These are phyloP conservation scores for Trichosporon sp. DNA, from an alignment of 1,284 basidiomycete species.

Conservation along the genomic window DNA sequence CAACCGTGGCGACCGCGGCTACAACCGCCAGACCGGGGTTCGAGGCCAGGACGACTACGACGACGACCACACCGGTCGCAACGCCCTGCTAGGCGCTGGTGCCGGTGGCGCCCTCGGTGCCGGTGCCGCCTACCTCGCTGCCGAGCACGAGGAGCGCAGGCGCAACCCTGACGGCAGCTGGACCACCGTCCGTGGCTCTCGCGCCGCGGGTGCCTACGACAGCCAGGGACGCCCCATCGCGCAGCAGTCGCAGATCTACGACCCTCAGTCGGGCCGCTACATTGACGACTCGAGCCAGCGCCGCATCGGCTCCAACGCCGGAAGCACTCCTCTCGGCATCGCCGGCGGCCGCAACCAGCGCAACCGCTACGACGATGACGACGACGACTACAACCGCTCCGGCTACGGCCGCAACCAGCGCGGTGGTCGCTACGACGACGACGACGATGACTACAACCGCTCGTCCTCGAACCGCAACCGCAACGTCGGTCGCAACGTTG, in stretches of 20 bases:
- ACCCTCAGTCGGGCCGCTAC: constrained; percentile 12
- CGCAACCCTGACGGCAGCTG: constrained; percentile 16
- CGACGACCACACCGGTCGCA: constrained; percentile 59
- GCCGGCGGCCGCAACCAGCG: constrained; percentile 1
- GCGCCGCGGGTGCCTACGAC: neutral
- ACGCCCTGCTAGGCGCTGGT: neutral
- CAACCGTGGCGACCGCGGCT: constrained; percentile 1
- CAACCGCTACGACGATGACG: neutral
- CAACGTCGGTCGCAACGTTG: neutral
- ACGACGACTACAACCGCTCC: neutral
- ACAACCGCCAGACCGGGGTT: constrained; percentile 2
- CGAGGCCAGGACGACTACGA: constrained; percentile 63
- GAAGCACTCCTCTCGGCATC: constrained; percentile 3
- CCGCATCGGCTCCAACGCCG: constrained; percentile 11
- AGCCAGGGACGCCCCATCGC: constrained; percentile 16
- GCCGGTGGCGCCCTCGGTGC: neutral
- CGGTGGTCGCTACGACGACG: neutral
- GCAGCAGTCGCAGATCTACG: neutral
- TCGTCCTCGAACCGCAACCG: neutral
- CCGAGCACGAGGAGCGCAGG: constrained; percentile 2
- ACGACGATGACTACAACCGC: constrained; percentile 1
- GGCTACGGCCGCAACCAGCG: neutral
- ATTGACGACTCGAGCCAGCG: constrained; percentile 13
- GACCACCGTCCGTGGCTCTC: neutral
- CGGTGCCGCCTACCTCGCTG: neutral